A percentile compares a stretch with the other conserved stretches of the same genome.
Conservation (phyloP, 2,329 filamentous ascomycete species). For the Ascochyta rabiei region DNA sequence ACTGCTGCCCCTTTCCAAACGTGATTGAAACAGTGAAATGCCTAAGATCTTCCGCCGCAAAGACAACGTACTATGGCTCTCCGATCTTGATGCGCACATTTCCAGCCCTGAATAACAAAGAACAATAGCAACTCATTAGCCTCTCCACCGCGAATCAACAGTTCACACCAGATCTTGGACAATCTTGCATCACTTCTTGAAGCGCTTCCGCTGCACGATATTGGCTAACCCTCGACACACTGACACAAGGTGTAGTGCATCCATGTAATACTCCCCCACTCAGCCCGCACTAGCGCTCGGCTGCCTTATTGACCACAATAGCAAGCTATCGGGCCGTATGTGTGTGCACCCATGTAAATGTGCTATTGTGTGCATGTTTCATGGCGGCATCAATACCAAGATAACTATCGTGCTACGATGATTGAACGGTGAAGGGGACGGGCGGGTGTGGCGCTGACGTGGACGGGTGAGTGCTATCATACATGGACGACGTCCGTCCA, state of each 20-base stretch:
- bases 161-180: background rate
- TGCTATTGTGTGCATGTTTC: conserved; percentile 36
- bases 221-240: background rate
- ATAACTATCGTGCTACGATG: background rate
- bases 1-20: background rate
- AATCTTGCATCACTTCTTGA: background rate
- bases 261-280: background rate
- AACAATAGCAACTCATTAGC: conserved; percentile 12
- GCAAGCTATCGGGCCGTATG: conserved; percentile 9
- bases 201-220: background rate
- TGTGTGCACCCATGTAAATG: conserved; percentile 3
- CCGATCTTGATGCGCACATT: too few relatives aligned
- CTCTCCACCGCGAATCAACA: background rate
- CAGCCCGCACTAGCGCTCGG: conserved; percentile 1
- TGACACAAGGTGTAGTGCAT: background rate
- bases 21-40: background rate
- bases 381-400: conserved; percentile 9
- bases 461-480: background rate
- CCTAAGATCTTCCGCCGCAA: background rate
- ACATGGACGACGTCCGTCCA: background rate
- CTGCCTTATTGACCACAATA: conserved; percentile 16
- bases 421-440: background rate
- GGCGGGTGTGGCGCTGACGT: conserved; percentile 3
- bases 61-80: background rate
- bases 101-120: background rate